Conservation (phyloP, 352 stramenopile species). For the Hyaloperonospora brassicae region DNA sequence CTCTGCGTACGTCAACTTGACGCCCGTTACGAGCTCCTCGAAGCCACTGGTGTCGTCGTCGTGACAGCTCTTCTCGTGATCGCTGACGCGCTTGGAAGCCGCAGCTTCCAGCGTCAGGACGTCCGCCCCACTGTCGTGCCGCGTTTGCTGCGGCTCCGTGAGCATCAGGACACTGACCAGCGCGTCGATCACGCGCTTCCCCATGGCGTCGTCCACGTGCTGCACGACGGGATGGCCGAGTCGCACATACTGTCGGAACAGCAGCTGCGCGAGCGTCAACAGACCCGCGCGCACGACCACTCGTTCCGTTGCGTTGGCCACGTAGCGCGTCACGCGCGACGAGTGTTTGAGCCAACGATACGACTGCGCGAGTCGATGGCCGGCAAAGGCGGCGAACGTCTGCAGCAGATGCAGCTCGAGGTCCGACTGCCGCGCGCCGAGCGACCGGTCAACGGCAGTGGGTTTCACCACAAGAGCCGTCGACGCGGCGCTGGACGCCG, state of each 20-base stretch:
- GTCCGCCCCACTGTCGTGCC: conserved; percentile 4
- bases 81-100: background rate
- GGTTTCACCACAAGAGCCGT: conserved; percentile 14
- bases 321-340: conserved; percentile 35
- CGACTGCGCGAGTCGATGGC: conserved; percentile 30
- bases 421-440: conserved; percentile 29
- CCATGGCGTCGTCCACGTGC: conserved; percentile 54
- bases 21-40: background rate
- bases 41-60: background rate
- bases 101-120: conserved; percentile 27
- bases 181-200: conserved; percentile 44
- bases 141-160: conserved; percentile 25
- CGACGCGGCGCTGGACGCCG: conserved; percentile 11
- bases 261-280: conserved; percentile 28
- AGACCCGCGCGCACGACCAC: conserved; percentile 38
- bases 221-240: conserved; percentile 43
- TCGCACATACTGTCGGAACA: conserved; percentile 53
- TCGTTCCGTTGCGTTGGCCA: conserved; percentile 44
- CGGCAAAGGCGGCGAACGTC: conserved; percentile 35
- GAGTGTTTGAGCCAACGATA: conserved; percentile 49
- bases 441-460: background rate
- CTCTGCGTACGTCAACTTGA: conserved; percentile 44
- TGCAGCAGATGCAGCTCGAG: conserved; percentile 54
- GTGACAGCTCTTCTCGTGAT: background rate
- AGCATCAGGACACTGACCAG: conserved; percentile 48